Percentiles rank a stretch among this genome's conserved stretches.
These are phyloP conservation scores for Axilococcus clingmanii DNA, from an alignment of 139 green algal species.

Conservation along the genomic window DNA sequence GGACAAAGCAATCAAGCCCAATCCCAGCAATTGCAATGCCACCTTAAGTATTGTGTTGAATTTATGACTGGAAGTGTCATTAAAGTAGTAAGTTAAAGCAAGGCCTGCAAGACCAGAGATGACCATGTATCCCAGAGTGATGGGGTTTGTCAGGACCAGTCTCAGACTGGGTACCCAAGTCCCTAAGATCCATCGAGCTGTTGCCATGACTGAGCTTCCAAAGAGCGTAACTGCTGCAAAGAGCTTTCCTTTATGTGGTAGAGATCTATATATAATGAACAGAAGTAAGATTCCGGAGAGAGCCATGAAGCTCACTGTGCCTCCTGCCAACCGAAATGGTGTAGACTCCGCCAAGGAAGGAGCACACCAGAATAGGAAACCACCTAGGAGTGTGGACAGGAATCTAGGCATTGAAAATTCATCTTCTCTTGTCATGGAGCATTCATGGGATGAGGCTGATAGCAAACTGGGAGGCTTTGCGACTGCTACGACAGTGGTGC, in stretches of 20 bases:
- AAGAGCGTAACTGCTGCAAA: constrained; percentile 15
- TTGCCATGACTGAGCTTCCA: constrained; percentile 20
- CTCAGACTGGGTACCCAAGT: constrained; percentile 23
- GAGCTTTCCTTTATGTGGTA: constrained; percentile 34
- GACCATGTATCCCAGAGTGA: constrained; percentile 27
- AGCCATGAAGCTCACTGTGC: constrained; percentile 28
- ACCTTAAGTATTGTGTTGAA: constrained; percentile 41
- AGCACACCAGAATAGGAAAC: constrained; percentile 13
- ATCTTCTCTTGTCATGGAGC: neutral
- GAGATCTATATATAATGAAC: constrained; percentile 28
- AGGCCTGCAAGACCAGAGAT: constrained; percentile 29
- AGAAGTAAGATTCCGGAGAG: constrained; percentile 35
- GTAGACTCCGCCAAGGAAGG: constrained; percentile 5
- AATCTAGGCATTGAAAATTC: constrained; percentile 11
- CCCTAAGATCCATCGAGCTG: constrained; percentile 30
- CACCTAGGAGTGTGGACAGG: neutral
- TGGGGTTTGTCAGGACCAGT: constrained; percentile 16
- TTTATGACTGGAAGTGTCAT: constrained; percentile 38
- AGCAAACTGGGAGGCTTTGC: constrained; percentile 17
- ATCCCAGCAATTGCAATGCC: constrained; percentile 39
- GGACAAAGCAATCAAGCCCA: constrained; percentile 12
- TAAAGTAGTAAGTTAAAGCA: constrained; percentile 55
- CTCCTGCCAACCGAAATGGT: constrained; percentile 30
- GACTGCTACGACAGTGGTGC: constrained; percentile 23
- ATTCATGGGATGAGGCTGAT: neutral